phyloP scores from a whole-genome alignment of 345 rosid species.

The Dipteronia sinensis region DNA sequence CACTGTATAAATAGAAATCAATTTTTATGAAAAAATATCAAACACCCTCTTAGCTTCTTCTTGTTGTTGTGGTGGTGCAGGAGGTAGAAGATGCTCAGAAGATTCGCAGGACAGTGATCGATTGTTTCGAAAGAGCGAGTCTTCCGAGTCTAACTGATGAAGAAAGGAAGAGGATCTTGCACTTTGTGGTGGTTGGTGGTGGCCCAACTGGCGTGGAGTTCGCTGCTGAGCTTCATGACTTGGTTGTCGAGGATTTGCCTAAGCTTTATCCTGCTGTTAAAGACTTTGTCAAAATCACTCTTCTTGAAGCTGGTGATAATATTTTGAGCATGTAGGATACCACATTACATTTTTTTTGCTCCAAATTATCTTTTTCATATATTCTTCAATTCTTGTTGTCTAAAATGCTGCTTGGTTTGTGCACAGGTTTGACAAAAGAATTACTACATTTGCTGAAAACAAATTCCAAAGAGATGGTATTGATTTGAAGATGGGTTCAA shows the following conservation, averaged over 20 bases:
- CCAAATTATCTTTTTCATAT: no score
- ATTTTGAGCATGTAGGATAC: constrained; percentile 69
- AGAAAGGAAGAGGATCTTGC: constrained; percentile 68
- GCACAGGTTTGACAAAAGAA: constrained; percentile 76
- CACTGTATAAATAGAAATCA: background rate
- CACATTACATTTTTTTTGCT: background rate
- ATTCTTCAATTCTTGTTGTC: background rate
- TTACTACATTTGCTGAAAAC: constrained; percentile 59
- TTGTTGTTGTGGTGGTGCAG: constrained; percentile 24
- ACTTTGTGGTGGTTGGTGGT: constrained; percentile 90
- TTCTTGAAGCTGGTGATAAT: constrained; percentile 79
- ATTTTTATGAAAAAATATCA: no score
- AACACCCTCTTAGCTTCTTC: background rate
- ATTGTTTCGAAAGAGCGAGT: constrained; percentile 72
- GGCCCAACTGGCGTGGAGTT: constrained; percentile 92
- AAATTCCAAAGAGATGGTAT: constrained; percentile 75
- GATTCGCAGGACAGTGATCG: constrained; percentile 61
- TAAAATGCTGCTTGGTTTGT: background rate
- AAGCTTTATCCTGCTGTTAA: constrained; percentile 55
- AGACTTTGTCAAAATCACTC: constrained; percentile 58
- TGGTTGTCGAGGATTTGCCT: constrained; percentile 61
- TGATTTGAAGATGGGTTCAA: constrained; percentile 63
- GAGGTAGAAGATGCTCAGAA: constrained; percentile 79
- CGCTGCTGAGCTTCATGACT: constrained; percentile 86
- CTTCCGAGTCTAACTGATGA: constrained; percentile 68